These are phyloP conservation scores for Discostella pseudostelligera DNA, from an alignment of 108 stramenopile genomes.

Conservation along the genomic window DNA sequence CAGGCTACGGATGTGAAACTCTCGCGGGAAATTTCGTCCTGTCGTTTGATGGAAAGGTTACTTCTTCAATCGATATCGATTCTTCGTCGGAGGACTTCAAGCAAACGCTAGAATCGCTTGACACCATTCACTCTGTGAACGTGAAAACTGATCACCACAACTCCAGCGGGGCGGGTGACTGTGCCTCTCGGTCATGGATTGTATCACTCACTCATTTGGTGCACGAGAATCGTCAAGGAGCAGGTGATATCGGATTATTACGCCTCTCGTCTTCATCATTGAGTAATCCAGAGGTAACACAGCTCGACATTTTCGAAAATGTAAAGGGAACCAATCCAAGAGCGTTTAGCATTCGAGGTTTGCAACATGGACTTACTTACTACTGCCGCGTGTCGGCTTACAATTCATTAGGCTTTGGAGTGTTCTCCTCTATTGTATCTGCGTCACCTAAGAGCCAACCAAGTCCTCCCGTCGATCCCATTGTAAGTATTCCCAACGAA, in stretches of 20 bases:
- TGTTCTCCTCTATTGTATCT: slow-evolving; percentile 40
- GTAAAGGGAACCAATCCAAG: slow-evolving; percentile 56
- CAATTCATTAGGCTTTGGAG: slow-evolving; percentile 70
- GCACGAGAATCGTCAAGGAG: slow-evolving; percentile 75
- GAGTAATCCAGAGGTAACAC: slow-evolving; percentile 29
- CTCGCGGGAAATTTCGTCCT: slow-evolving; percentile 67
- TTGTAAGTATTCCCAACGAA: slow-evolving; percentile 29
- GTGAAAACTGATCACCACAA: slow-evolving; percentile 45
- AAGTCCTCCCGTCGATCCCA: slow-evolving; percentile 9
- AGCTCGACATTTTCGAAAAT: slow-evolving; percentile 50
- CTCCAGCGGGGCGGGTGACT: slow-evolving; percentile 30
- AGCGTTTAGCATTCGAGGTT: slow-evolving; percentile 47
- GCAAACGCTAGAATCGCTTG: slow-evolving; percentile 59
- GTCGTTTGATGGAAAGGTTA: slow-evolving; percentile 69
- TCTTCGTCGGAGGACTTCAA: slow-evolving; percentile 62
- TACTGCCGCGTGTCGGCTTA: slow-evolving; percentile 73
- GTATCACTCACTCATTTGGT: slow-evolving; percentile 70
- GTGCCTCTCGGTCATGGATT: slow-evolving; percentile 53
- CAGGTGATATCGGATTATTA: slow-evolving; percentile 69
- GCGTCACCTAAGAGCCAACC: slow-evolving; percentile 62
- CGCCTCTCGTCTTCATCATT: slow-evolving; percentile 21
- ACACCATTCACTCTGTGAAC: slow-evolving; percentile 76
- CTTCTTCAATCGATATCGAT: slow-evolving; percentile 50
- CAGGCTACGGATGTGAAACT: slow-evolving; percentile 39
- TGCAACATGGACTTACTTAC: slow-evolving; percentile 59